phyloP scores from a whole-genome alignment of 768 basidiomycete genomes.

The Macrolepiota dolichaula region DNA sequence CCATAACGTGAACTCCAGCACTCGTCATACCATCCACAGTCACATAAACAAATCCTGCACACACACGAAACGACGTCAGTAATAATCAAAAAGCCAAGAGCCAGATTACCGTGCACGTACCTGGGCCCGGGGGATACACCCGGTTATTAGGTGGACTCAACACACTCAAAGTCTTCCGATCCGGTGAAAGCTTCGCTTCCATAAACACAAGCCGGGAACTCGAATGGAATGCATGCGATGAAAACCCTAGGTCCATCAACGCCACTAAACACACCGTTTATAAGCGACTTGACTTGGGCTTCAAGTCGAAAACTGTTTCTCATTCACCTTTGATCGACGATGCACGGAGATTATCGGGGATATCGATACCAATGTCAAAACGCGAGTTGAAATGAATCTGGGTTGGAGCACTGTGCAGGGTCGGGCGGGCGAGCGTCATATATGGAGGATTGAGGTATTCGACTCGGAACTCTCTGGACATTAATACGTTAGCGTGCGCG shows the following conservation, averaged over 20 bases:
- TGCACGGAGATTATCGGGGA: constrained; percentile 25
- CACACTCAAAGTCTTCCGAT: constrained; percentile 29
- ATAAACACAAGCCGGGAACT: constrained; percentile 35
- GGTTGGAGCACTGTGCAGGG: constrained; percentile 28
- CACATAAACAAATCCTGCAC: constrained; percentile 24
- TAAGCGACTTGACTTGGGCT: neutral
- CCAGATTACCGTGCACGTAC: no score
- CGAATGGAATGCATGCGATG: constrained; percentile 37
- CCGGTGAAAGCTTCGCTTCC: constrained; percentile 26
- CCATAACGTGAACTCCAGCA: constrained; percentile 32
- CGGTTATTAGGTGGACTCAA: constrained; percentile 31
- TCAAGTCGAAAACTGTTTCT: neutral
- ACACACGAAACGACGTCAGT: neutral
- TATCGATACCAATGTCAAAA: constrained; percentile 29
- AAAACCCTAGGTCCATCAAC: constrained; percentile 38
- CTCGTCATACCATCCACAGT: constrained; percentile 35
- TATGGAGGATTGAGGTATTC: constrained; percentile 40
- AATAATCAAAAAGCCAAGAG: no score
- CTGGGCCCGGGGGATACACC: constrained; percentile 38
- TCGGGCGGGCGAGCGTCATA: constrained; percentile 32
- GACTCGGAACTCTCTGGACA: constrained; percentile 33
- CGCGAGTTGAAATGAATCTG: constrained; percentile 31
- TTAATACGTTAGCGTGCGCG: neutral
- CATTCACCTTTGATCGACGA: constrained; percentile 27
- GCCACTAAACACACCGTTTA: constrained; percentile 29